Base-by-base conservation (phyloP, 2,329 filamentous ascomycete genomes). In the Colletotrichum horii region DNA sequence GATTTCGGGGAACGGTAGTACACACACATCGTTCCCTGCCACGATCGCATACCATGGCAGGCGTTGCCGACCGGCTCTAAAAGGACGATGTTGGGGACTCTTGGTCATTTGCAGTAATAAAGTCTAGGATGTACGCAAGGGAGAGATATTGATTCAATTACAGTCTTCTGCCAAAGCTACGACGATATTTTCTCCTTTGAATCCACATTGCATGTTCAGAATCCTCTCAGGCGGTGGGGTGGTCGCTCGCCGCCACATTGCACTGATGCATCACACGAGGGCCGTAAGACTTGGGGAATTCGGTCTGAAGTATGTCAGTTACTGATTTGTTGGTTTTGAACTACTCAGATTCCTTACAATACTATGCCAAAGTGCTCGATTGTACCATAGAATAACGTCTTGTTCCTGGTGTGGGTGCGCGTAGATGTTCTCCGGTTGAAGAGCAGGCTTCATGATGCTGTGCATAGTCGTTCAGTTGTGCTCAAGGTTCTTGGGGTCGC, bases 401-500 rank as follows among this genome's bases (percentile, higher is more conserved):
- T 52, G 43, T 12, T 52, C 43, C n/a, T 52, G 43, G 43, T 52
- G 43, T 22, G 43, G 43, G 43, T 52, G 43, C 4, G 43, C 43
- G n/a, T 52, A 22, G n/a, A 52, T 52, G n/a, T 52, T 52, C 43
- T 52, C 43, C 11, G 43, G 43, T 52, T 52, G 43, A 0, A 52
- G 43, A 22, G 43, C 43, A 0, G 43, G 43, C n/a, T 52, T 52
- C 43, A 52, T 52, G 43, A 52, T 52, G 6, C 43, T 52, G 1
- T 52, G n/a, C 11, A 4, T 22, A 22, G n/a, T 48, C 36, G 16
- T 4, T 43, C n/a, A 52, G 43, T 22, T 14, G 0, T 22, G n/a
- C n/a, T 22, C 1, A 52, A 1, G 38, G 14, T 14, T 22, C 2
- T 4, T 52, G 4, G 11, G 3, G n/a, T 52, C 0, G n/a, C 11